These are phyloP conservation scores for Saturnispora kantuleensis DNA, from an alignment of 805 yeast species.

Conservation along the genomic window DNA sequence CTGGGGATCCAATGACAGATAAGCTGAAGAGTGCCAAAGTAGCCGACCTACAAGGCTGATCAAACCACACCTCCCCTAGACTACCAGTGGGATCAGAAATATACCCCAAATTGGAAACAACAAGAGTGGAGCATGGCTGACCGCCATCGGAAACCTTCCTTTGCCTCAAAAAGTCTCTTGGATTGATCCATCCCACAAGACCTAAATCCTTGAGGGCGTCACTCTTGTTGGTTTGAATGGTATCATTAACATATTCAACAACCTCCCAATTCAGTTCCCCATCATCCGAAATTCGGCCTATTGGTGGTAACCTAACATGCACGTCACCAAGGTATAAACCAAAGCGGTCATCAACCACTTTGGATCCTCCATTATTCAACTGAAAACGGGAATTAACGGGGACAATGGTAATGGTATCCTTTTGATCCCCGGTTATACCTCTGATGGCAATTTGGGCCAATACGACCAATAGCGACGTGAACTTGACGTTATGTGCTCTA, in stretches of 20 bases:
- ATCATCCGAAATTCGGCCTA: not conserved
- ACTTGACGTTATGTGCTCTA: slow-evolving; percentile 10
- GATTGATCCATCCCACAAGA: slow-evolving; percentile 8
- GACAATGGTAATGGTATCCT: slow-evolving; percentile 11
- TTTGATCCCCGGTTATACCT: slow-evolving; percentile 7
- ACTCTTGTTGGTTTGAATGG: slow-evolving; percentile 8
- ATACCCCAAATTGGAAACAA: slow-evolving; percentile 9
- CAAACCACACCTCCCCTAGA: slow-evolving; percentile 5
- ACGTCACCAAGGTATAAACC: slow-evolving; percentile 11
- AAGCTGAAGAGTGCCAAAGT: slow-evolving; percentile 10
- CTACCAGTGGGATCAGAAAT: not conserved
- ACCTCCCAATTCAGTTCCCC: slow-evolving; percentile 9
- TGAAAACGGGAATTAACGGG: slow-evolving; percentile 10
- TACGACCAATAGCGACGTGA: slow-evolving; percentile 10
- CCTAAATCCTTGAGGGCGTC: slow-evolving; percentile 10
- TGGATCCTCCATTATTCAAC: not conserved
- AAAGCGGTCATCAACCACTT: slow-evolving; percentile 2
- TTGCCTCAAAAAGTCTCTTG: slow-evolving; percentile 6
- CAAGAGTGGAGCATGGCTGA: slow-evolving; percentile 12
- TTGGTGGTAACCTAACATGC: slow-evolving; percentile 8
- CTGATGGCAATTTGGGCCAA: slow-evolving; percentile 9
- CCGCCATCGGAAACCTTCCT: slow-evolving; percentile 2
- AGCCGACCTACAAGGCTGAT: slow-evolving; percentile 11
- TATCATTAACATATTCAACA: slow-evolving; percentile 8
- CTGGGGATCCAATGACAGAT: slow-evolving; percentile 9